Conservation (phyloP, 2,329 filamentous ascomycete species). For the Clarireedia homoeocarpa region DNA sequence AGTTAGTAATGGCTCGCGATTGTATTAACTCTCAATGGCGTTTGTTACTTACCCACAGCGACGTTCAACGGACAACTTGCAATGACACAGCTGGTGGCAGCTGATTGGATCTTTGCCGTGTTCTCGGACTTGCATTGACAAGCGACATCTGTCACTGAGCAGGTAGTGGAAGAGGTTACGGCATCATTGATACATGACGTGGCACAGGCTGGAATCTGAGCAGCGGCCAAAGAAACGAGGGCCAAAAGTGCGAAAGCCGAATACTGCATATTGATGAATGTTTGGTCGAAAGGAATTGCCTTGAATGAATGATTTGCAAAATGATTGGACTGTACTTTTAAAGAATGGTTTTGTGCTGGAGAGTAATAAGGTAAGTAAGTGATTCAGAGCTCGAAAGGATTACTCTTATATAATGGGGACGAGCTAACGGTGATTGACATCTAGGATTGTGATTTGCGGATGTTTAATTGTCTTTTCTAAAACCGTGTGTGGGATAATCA, state of each 20-base stretch:
- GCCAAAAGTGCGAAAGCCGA: constrained; percentile 4
- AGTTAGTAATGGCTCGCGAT: neutral
- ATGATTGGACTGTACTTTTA: neutral
- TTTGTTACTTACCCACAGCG: constrained; percentile 2
- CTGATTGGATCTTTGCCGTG: neutral
- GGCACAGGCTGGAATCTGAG: constrained; percentile 8
- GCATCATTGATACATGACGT: constrained; percentile 1
- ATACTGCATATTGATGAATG: constrained; percentile 4
- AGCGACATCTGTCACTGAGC: constrained; percentile 1
- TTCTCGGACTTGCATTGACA: constrained; percentile 5
- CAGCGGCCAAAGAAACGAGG: neutral
- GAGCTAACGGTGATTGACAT: neutral
- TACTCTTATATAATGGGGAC: constrained; percentile 1
- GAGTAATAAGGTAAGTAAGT: neutral
- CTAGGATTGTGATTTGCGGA: neutral
- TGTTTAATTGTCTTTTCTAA: neutral
- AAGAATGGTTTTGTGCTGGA: neutral
- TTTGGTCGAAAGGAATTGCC: constrained; percentile 1
- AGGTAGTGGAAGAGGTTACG: neutral
- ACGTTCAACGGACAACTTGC: neutral
- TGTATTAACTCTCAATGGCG: neutral
- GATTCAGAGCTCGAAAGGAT: neutral
- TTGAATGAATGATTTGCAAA: constrained; percentile 8
- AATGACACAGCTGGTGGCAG: constrained; percentile 7
- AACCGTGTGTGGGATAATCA: neutral